These are phyloP conservation scores for Endothia cerciana DNA, from an alignment of 2,329 filamentous ascomycete species.

Conservation along the genomic window DNA sequence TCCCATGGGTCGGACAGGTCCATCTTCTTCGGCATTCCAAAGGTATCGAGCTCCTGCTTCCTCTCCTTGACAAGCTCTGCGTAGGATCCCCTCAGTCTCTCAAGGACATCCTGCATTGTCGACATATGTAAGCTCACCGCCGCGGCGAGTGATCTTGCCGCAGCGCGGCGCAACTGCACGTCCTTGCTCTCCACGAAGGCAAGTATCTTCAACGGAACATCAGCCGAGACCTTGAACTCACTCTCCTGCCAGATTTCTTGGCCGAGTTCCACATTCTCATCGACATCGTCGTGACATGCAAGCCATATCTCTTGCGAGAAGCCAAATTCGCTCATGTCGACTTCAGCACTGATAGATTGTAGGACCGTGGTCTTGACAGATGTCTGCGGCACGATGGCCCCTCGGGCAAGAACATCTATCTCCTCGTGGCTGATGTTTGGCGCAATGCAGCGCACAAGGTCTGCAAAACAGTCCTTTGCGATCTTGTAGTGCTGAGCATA, in stretches of 20 bases:
- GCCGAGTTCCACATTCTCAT: constrained; percentile 83
- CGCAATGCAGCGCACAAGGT: constrained; percentile 82
- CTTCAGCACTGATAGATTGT: constrained; percentile 87
- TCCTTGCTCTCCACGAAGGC: constrained; percentile 82
- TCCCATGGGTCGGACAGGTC: constrained; percentile 92
- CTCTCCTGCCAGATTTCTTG: constrained; percentile 95
- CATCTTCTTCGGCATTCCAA: constrained; percentile 90
- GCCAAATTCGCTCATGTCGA: constrained; percentile 85
- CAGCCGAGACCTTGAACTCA: constrained; percentile 69
- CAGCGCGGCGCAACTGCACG: constrained; percentile 78
- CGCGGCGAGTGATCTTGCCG: constrained; percentile 80
- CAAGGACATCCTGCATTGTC: constrained; percentile 65
- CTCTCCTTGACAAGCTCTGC: constrained; percentile 79
- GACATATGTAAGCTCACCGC: constrained; percentile 65
- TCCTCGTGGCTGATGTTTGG: constrained; percentile 77
- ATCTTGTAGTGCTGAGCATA: constrained; percentile 95
- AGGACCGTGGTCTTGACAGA: constrained; percentile 83
- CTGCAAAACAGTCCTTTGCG: constrained; percentile 88
- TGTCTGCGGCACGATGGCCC: constrained; percentile 76
- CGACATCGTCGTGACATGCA: constrained; percentile 85
- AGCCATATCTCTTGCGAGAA: constrained; percentile 94
- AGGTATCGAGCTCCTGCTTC: constrained; percentile 84
- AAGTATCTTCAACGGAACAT: constrained; percentile 69
- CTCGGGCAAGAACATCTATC: constrained; percentile 75
- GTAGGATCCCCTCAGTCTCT: constrained; percentile 72